A percentile compares a stretch with the other conserved stretches of the same genome.
Evolutionary conservation across 169 alveolate species (phyloP).

Genomic region (Theileria annulata): DNA sequence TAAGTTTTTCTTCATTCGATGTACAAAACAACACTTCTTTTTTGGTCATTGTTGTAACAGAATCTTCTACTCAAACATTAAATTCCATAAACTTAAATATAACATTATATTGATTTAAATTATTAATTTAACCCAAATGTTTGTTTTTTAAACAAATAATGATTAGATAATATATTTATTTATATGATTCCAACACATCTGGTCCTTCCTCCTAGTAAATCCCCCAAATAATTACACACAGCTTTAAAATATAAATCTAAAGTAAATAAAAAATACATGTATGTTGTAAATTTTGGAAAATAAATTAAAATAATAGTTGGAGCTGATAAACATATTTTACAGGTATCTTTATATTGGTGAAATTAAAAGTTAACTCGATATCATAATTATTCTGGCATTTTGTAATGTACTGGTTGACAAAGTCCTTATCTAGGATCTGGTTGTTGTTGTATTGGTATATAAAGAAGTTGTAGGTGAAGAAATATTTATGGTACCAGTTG

Average conservation of each 20-base stretch:
- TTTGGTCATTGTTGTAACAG: slow-evolving; percentile 13
- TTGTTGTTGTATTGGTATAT: not conserved
- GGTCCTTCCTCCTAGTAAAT: not conserved
- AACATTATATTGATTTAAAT: not conserved
- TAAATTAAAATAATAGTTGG: not conserved
- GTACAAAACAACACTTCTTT: slow-evolving; percentile 37
- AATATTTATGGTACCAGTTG: slow-evolving; percentile 38
- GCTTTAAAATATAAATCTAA: not conserved
- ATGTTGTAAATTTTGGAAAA: not conserved
- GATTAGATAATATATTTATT: not conserved
- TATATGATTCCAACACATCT: not conserved
- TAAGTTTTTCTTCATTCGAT: slow-evolving; percentile 27
- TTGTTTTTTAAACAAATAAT: not conserved
- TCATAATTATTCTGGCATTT: not conserved
- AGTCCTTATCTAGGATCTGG: not conserved
- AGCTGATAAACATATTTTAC: slow-evolving; percentile 32
- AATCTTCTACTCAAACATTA: not conserved
- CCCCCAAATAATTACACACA: not conserved
- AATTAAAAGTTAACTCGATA: slow-evolving; percentile 55
- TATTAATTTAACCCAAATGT: not conserved
- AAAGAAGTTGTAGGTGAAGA: slow-evolving; percentile 39
- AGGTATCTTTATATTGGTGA: slow-evolving; percentile 36
- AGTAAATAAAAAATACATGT: not conserved
- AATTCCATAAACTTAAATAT: not conserved
- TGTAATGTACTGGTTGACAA: slow-evolving; percentile 20